Conservation (phyloP, 257 asterid species). For the Ilex asprella region DNA sequence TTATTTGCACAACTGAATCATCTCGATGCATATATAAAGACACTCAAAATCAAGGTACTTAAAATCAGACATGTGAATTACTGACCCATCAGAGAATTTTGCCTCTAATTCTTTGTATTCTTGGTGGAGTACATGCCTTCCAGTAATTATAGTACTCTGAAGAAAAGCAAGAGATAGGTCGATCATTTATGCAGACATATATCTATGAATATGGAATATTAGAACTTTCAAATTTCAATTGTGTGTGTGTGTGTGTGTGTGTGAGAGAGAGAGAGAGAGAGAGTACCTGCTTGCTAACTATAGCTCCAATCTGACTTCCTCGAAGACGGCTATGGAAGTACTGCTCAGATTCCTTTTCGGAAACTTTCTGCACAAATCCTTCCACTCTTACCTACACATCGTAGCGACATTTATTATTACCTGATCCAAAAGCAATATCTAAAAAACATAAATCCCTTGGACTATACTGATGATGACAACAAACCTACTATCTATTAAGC, state of each 20-base stretch:
- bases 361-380: conserved; percentile 62
- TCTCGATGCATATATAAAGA: no score
- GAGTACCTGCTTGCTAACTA: conserved; percentile 75
- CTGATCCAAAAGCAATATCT: conserved; percentile 7
- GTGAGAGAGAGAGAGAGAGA: neutral
- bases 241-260: no score
- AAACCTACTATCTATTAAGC: no score
- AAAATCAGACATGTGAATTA: conserved; percentile 9
- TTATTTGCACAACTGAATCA: no score
- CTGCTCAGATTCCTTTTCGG: conserved; percentile 70
- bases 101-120: conserved; percentile 52
- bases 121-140: conserved; percentile 56
- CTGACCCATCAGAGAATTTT: conserved; percentile 61
- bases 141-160: conserved; percentile 54
- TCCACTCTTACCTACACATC: conserved; percentile 65
- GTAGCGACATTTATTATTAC: conserved; percentile 2
- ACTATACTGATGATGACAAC: no score
- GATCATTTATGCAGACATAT: no score
- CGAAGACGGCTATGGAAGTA: conserved; percentile 74
- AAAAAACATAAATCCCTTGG: neutral
- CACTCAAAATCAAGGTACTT: no score
- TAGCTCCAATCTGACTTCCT: conserved; percentile 78
- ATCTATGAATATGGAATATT: no score
- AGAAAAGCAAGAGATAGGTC: conserved; percentile 6
- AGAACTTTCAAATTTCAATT: neutral